Base-by-base conservation (phyloP, 2,329 filamentous ascomycete genomes). In the Colletotrichum sp. region DNA sequence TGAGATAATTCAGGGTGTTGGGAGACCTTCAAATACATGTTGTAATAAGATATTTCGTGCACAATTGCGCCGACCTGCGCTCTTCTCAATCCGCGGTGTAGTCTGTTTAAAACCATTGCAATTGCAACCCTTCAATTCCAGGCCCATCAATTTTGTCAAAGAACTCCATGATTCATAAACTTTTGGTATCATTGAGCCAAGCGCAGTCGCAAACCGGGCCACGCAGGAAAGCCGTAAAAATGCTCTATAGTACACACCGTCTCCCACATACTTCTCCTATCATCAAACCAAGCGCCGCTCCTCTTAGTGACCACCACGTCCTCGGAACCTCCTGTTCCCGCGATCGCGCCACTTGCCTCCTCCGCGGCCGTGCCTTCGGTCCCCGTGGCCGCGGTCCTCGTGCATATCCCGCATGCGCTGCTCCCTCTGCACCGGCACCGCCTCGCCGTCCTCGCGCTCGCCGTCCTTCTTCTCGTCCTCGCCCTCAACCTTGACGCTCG, bases 401-500 rank as follows among this genome's bases (percentile, higher is more conserved):
- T 88, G 85, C 66, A 86, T 79, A 78, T 84, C 79, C 77, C 82
- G 77, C 36, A 82, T 80, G 80, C 81, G 63, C 80, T 80, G 75
- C 80, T 82, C 36, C 82, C 80, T n/a, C 79, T 71, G 24, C 44
- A 21, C 12, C 44, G 80, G 80, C 44, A 82, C 80, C 71, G 81
- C 78, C 80, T 78, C 78, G 4, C 78, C 87, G 88, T 80, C 89
- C 85, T 82, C 91, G 84, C 87, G 90, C 83, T 83, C 85, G 82
- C 90, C 89, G 76, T 89, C 87, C 79, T 89, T 89, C 71, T 88
- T 87, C 86, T 85, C 81, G 79, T 92, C 91, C 82, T 93, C 90
- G 80, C 92, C 91, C 69, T 92, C 90, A 18, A 90, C 88, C 87
- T 93, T 95, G 78, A 94, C 92, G 34, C 91, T 91, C 9, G 94